phyloP scores from a whole-genome alignment of 139 green algal species.

The Volvox africanus region DNA sequence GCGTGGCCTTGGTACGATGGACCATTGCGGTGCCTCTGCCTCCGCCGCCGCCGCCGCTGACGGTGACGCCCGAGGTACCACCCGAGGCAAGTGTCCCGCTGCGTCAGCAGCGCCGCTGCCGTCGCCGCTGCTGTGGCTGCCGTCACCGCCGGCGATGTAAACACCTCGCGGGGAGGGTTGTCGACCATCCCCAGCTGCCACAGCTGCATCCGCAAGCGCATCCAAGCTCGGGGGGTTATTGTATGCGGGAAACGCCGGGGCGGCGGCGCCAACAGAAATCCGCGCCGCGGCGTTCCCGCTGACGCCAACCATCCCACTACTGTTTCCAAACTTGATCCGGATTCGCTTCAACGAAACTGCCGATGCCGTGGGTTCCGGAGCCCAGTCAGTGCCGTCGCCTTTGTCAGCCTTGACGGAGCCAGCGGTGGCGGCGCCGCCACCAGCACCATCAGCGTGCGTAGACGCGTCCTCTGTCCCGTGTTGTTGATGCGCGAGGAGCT shows the following conservation, averaged over 20 bases:
- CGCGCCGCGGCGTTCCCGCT: background rate
- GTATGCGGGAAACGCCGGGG: background rate
- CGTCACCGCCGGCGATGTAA: background rate
- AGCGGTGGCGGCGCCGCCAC: too few species aligned
- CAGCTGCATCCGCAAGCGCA: background rate
- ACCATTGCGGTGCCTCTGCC: background rate
- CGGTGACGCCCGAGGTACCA: background rate
- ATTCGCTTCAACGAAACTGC: too few species aligned
- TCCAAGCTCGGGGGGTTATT: background rate
- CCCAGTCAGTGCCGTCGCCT: too few species aligned
- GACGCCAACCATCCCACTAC: background rate
- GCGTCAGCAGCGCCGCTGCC: background rate
- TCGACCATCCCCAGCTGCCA: background rate
- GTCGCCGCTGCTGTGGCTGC: background rate
- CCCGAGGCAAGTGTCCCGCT: background rate
- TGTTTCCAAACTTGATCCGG: too few species aligned
- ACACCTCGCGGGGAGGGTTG: background rate
- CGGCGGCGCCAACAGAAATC: background rate
- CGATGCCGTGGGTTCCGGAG: too few species aligned
- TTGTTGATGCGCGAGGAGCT: too few species aligned
- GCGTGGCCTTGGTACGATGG: too few species aligned
- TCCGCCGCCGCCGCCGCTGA: background rate
- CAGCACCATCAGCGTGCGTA: too few species aligned
- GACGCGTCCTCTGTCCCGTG: too few species aligned
- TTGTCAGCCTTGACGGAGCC: too few species aligned